Base-by-base conservation (phyloP, 139 green algal species). In the Volvox reticuliferus region DNA sequence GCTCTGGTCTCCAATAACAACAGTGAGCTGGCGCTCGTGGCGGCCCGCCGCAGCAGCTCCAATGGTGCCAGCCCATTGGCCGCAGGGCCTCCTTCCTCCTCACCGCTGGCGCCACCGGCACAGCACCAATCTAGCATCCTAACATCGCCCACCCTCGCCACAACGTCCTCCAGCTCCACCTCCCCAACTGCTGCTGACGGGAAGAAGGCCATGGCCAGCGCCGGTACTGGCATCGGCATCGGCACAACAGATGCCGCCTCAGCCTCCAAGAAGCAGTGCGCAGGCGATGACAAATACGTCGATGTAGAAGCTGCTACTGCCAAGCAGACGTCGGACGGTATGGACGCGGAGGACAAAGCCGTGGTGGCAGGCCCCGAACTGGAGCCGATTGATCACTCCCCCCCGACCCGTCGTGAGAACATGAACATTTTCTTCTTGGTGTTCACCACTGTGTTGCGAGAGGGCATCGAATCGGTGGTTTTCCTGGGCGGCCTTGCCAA, bases 401-500 rank as follows among this genome's bases (percentile, higher is more conserved):
- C 37, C 18, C 21, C 71, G 50, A 86, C 81, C 14, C 82, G 89
- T 55, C 33, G 55, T 68, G 88, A 95, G 36, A 67, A 30, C 9
- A 85, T 78, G 79, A 89, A 82, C 44, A 92, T 95, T 33, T 94
- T 91, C 28, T 32, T 96, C 32, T 76, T 93, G 12, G 92, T 93
- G 13, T 93, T 93, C 75, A 79, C 92, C 85, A 93, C 92, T 0
- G 91, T 96, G 28, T 79, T 95, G 55, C 89, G 92, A 18, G 92
- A 95, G 86, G 94, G 94, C 80, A 92, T 96, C 26, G 94, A 96
- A 84, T 84, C 71, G 6, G 78, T 95, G n/a, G 81, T 96, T 37
- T 96, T 96, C 92, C 88, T 96, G 55, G 92, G 91, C 50, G 93
- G 92, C 71, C 85, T 94, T 0, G 86, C 86, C 81, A 93, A 92